These are phyloP conservation scores for Arxiozyma telluris DNA, from an alignment of 1,139 yeast genomes.

Conservation along the genomic window DNA sequence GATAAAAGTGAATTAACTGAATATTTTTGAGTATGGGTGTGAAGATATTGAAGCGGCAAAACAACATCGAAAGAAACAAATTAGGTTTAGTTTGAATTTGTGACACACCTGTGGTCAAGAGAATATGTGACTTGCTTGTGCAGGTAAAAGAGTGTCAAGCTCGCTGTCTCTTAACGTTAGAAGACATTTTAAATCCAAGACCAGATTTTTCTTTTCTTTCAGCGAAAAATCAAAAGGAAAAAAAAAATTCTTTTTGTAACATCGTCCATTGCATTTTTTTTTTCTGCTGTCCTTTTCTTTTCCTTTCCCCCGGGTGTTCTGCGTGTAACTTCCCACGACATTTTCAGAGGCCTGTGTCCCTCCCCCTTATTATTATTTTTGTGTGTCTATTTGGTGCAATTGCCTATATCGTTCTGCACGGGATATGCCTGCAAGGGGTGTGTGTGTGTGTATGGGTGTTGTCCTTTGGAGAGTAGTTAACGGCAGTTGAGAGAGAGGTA, in stretches of 20 bases:
- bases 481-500: slow-evolving; percentile 3
- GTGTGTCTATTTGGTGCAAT: too few species aligned
- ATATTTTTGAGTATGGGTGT: too few species aligned
- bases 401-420: not conserved
- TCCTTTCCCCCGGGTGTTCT: not conserved
- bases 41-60: not conserved
- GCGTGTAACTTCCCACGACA: not conserved
- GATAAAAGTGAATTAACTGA: not conserved
- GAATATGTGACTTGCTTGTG: not conserved
- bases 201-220: not conserved
- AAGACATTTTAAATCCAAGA: slow-evolving; percentile 3
- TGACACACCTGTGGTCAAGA: not conserved
- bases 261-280: not conserved
- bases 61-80: too few species aligned
- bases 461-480: not conserved
- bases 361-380: too few species aligned
- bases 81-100: not conserved
- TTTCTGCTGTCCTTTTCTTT: not conserved
- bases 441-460: too few species aligned
- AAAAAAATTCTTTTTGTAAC: not conserved
- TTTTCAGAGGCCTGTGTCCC: too few species aligned
- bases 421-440: not conserved
- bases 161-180: slow-evolving; percentile 11
- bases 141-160: not conserved
- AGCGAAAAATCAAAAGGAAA: not conserved